Base-by-base conservation (phyloP, 768 basidiomycete species). In the Pleurotus eryngii region DNA sequence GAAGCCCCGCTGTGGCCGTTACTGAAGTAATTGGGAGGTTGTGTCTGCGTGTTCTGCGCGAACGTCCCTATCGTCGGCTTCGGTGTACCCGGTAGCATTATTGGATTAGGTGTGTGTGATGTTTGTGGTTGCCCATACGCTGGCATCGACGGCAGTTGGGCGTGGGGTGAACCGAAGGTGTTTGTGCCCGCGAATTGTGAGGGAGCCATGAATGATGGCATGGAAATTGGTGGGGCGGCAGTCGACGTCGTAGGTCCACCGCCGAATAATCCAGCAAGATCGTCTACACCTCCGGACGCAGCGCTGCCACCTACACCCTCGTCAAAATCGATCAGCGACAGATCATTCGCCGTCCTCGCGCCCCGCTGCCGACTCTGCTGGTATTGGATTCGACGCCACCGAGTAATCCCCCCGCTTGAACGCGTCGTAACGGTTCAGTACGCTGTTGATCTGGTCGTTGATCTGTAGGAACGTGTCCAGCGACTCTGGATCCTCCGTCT, bases 391-490 rank as follows among this genome's bases (percentile, higher is more conserved):
- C 20, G 84, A 73, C 6, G 86, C 85, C 15, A 77, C 80, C 2
- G 76, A 74, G 67, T 85, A 95, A 72, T 99, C 95, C 50, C 97
- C 97, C 57, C 83, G 85, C 72, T 93, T 93, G 81, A 90, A 98
- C 0, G 93, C 87, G 58, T 98, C 94, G 68, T 95, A 98, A 20
- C 96, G 89, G 26, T 82, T 81, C 12, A 98, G 71, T 12, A 95
- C 93, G 17, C 84, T 90, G 74, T 99, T 99, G 72, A 99, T 95
- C 65, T 97, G 91, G 71, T 99, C 97, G 70, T 99, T 99, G 59
- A 95, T 95, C 69, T 98, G 85, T 15, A 99, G 77, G 69, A 97
- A 89, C 2, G 93, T 93, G 59, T 95, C 95, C 62, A 98, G 82
- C 30, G 92, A 90, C 61, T 95, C 93, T 3, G 92, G 84, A 70